phyloP scores from a whole-genome alignment of 495 filamentous ascomycete species.

The Tuber microsphaerosporum region DNA sequence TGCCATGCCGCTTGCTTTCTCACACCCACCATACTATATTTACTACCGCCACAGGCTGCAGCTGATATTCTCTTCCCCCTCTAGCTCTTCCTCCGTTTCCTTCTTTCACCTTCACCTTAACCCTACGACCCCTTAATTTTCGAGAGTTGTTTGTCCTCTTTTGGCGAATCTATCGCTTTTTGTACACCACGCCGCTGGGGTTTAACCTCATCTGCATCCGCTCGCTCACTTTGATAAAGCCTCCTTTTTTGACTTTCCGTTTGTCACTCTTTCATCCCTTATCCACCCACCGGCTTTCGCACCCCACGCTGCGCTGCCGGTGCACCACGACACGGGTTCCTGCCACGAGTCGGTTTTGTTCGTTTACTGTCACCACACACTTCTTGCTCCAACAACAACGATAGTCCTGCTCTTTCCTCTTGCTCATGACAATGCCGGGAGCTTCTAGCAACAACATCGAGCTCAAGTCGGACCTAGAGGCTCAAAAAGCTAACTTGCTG shows the following conservation, averaged over 20 bases:
- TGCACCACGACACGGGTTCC: background rate
- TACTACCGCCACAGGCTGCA: background rate
- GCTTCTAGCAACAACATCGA: slow-evolving; percentile 36
- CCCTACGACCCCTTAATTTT: background rate
- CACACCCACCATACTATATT: too few species aligned
- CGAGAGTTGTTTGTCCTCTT: background rate
- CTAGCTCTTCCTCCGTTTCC: background rate
- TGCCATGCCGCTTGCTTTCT: too few species aligned
- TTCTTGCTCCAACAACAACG: background rate
- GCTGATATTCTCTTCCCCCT: background rate
- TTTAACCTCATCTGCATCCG: background rate
- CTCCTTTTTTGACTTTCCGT: background rate
- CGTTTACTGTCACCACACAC: background rate
- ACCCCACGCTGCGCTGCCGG: background rate
- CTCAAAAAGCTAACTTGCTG: slow-evolving; percentile 36
- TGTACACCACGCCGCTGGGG: background rate
- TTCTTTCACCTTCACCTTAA: background rate
- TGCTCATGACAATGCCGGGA: background rate
- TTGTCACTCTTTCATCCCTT: background rate
- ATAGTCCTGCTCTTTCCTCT: background rate
- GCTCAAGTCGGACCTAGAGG: slow-evolving; percentile 40
- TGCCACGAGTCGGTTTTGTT: background rate
- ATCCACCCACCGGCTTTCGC: background rate
- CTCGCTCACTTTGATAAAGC: background rate
- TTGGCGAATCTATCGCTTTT: background rate